Evolutionary conservation across 2,329 filamentous ascomycete species (phyloP).

Genomic region (Neonectria faginata): DNA sequence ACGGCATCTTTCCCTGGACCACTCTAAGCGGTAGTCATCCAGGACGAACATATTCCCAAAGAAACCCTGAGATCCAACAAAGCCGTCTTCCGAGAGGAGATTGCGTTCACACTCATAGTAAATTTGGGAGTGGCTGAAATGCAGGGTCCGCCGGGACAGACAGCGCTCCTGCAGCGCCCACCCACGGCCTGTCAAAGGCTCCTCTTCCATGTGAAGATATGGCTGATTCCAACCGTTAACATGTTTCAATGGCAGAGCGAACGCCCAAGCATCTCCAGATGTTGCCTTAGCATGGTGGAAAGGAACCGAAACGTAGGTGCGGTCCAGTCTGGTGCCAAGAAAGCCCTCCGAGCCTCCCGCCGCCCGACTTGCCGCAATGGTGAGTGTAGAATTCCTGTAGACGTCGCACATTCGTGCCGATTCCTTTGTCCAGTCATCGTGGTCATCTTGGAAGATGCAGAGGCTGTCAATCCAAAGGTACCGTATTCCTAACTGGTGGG

Average conservation of each 20-base stretch:
- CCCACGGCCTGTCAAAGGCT: not conserved
- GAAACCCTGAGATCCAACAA: not conserved
- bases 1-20: not conserved
- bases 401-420: constrained; percentile 6
- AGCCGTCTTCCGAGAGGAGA: not conserved
- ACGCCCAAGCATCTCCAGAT: not conserved
- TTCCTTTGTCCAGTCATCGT: constrained; percentile 3
- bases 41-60: no score
- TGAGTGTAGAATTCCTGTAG: constrained; percentile 3
- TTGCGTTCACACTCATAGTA: not conserved
- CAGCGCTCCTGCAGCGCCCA: constrained; percentile 2
- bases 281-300: not conserved
- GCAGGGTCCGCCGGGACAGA: not conserved
- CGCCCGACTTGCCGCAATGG: constrained; percentile 12
- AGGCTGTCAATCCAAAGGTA: constrained; percentile 12
- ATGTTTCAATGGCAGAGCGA: not conserved
- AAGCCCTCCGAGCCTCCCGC: constrained; percentile 2
- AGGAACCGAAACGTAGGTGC: not conserved
- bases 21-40: not conserved
- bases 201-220: not conserved
- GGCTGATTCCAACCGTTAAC: not conserved
- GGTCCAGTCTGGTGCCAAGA: not conserved
- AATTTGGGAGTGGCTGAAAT: not conserved
- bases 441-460: constrained; percentile 13
- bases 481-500: constrained; percentile 4